Conservation (phyloP, 257 asterid genomes). For the Dorcoceras hygrometricum region DNA sequence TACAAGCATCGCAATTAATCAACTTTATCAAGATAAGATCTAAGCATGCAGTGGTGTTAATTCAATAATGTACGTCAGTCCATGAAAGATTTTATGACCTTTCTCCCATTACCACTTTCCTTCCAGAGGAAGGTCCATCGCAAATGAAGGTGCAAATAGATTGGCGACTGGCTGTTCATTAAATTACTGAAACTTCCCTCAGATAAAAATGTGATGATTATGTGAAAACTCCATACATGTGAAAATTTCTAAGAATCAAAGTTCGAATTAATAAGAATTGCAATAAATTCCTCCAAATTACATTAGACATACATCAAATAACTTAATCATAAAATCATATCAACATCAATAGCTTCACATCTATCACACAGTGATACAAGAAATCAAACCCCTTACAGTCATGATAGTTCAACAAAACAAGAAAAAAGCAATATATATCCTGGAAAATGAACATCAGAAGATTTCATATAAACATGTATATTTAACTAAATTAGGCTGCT, state of each 20-base stretch:
- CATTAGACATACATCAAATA: constrained; percentile 3
- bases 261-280: neutral
- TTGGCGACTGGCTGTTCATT: no score
- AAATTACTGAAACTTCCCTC: no score
- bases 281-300: neutral
- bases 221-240: neutral
- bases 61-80: no score
- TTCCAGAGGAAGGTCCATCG: neutral
- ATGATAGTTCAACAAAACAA: neutral
- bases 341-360: neutral
- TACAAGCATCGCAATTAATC: neutral
- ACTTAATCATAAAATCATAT: constrained; percentile 11
- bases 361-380: neutral
- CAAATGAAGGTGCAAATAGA: neutral
- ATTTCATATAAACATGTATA: neutral
- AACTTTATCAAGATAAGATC: neutral
- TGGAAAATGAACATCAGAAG: neutral
- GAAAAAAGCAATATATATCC: constrained; percentile 11
- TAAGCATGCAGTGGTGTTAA: neutral
- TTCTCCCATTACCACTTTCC: neutral
- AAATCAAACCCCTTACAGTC: constrained; percentile 7
- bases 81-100: neutral
- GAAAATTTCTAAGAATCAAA: neutral
- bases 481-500: constrained; percentile 8
- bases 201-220: no score